Base-by-base conservation (phyloP, 768 basidiomycete genomes). In the Calocera viscosa region DNA sequence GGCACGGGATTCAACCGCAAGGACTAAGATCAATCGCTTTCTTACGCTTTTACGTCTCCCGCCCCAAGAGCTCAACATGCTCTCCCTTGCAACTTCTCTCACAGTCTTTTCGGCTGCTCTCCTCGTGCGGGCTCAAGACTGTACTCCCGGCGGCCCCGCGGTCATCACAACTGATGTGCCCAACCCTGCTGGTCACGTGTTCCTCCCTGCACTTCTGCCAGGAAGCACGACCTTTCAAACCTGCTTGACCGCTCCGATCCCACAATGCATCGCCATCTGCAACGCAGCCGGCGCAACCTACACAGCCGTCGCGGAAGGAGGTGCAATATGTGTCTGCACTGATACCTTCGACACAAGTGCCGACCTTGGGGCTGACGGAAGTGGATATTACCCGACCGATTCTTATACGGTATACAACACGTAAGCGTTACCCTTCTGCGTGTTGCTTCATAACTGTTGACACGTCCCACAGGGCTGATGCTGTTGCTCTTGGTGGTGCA, bases 111-210 rank as follows among this genome's bases (percentile, higher is more conserved):
- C 53, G 16, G 30, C 53, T 22, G 53, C 53, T 5, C 53, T 60
- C 30, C 53, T 60, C 53, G 30, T 19, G 5, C 53, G 30, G 16
- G 53, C 53, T 32, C 53, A 60, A 60, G 53, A 60, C 19, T 60
- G 53, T 19, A 60, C 53, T 16, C 53, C 53, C 30, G 30, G 53
- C 24, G 53, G 53, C 26, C 53, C 53, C 8, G 53, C 53, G 24
- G 22, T 60, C 53, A 60, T 60, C 53, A 60, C 53, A 10, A 60
- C 53, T 28, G 53, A 28, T 19, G 5, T 60, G 7, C 53, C 53
- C 53, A 26, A 60, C 30, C 53, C 53, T 22, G 53, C 53, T 60
- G 53, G 53, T 32, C 53, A 60, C 53, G 53, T 60, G 14, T 60
- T 60, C 53, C 14, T 60, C 53, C 14, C 14, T 30, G 53, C 53